Percentiles rank a stretch among this genome's conserved stretches.
Conservation (phyloP, 2,329 filamentous ascomycete genomes). For the Bipolaris gigantea region DNA sequence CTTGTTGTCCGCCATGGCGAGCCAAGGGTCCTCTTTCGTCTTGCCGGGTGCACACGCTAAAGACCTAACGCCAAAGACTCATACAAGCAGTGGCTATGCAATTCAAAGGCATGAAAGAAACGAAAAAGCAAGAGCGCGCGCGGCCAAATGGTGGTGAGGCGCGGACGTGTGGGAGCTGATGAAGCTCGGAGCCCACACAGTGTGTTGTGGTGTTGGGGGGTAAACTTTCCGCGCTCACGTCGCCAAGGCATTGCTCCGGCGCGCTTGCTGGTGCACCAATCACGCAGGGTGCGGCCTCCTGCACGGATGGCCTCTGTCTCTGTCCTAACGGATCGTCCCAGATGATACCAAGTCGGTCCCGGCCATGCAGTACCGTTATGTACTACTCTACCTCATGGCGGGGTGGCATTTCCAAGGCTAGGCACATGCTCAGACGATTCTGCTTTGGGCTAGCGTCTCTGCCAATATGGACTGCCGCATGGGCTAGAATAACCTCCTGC, state of each 20-base stretch:
- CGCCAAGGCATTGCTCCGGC: slow-evolving; percentile 21
- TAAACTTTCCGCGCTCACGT: slow-evolving; percentile 11
- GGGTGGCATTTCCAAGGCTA: slow-evolving; percentile 8
- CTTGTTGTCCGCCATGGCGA: slow-evolving; percentile 60
- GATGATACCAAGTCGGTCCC: background rate
- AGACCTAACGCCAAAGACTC: slow-evolving; percentile 37
- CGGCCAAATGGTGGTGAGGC: slow-evolving; percentile 28
- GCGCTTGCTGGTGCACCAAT: slow-evolving; percentile 19
- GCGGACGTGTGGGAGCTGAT: slow-evolving; percentile 21
- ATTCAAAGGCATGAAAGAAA: slow-evolving; percentile 49
- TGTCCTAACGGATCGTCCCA: background rate
- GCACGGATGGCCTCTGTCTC: background rate
- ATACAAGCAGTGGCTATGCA: slow-evolving; percentile 42
- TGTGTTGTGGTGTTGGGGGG: slow-evolving; percentile 21
- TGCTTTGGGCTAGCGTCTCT: slow-evolving; percentile 7
- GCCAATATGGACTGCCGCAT: slow-evolving; percentile 2
- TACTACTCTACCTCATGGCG: slow-evolving; percentile 5
- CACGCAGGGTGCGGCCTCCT: background rate
- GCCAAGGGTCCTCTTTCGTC: slow-evolving; percentile 50
- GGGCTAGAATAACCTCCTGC: background rate
- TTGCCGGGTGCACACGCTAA: slow-evolving; percentile 24
- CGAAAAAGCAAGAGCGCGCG: slow-evolving; percentile 26
- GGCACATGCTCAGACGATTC: slow-evolving; percentile 5
- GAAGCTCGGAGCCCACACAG: slow-evolving; percentile 18
- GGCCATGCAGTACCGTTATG: background rate